These are phyloP conservation scores for Hypomontagnella monticulosa DNA, from an alignment of 495 filamentous ascomycete genomes.

Conservation along the genomic window DNA sequence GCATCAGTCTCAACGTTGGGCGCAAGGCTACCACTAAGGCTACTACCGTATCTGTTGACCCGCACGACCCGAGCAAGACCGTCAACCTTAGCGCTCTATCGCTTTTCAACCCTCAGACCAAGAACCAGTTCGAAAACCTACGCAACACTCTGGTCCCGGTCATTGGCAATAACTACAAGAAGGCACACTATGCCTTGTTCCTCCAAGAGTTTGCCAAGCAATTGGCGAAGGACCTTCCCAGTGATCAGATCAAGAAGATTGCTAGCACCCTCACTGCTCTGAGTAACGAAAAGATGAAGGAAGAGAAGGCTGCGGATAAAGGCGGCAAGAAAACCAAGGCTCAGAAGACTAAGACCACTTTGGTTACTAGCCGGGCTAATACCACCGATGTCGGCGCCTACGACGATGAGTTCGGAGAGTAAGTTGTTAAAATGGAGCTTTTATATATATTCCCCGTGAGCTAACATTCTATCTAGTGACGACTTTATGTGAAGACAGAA, in stretches of 20 bases:
- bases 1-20: conserved; percentile 68
- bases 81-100: conserved; percentile 81
- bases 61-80: conserved; percentile 75
- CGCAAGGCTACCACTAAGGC: conserved; percentile 64
- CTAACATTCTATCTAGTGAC: conserved; percentile 50
- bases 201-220: conserved; percentile 89
- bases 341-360: conserved; percentile 88
- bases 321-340: conserved; percentile 96
- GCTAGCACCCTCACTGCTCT: conserved; percentile 83
- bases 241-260: conserved; percentile 94
- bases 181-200: conserved; percentile 88
- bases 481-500: conserved; percentile 61
- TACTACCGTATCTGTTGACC: conserved; percentile 72
- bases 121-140: conserved; percentile 80
- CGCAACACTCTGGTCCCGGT: conserved; percentile 80
- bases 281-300: conserved; percentile 98
- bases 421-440: conserved; percentile 51
- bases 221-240: conserved; percentile 85
- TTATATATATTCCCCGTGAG: background rate
- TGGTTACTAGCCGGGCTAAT: conserved; percentile 75
- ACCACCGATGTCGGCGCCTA: conserved; percentile 77
- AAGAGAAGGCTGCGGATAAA: conserved; percentile 95
- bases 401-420: conserved; percentile 81
- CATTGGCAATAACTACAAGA: conserved; percentile 77
- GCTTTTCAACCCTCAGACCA: conserved; percentile 89